Evolutionary conservation across 805 yeast genomes (phyloP), one percentile per base, ranked within the genome.

Genomic region (Schwanniomyces pseudopolymorphus): DNA sequence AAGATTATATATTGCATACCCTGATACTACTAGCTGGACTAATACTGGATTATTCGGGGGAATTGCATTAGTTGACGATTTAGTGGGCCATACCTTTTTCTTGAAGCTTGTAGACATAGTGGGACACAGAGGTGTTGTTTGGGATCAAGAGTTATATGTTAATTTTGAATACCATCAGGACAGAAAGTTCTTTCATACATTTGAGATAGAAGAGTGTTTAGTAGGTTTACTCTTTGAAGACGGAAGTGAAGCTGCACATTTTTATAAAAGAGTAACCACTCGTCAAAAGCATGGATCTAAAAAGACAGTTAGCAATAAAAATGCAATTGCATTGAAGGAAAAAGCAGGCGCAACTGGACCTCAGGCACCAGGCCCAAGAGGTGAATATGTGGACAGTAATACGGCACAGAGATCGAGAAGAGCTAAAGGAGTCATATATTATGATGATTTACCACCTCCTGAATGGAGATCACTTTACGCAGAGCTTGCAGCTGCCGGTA

Each of bases 61-160:
- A 1, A 66, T 91, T 14, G 85, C 83, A 1, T 67, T 94, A 6
- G 96, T 87, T 16, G 96, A 94, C 63, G 99, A 94, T 65, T 67
- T 88, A 10, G 96, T 94, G 1, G 98, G 98, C 2, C 92, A 92
- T 64, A 89, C 97, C 0, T 90, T 88, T 59, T 94, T 90, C 64
- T 74, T 94, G 39, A 94, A 94, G 63, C 63, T 94, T 44, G 95
- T 94, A 5, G 99, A 94, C 59, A 82, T 92, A 26, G 60, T 74
- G 33, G 96, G 95, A 5, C 79, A 82, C 50, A 73, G 86, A 36
- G 98, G 98, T 28, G 96, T 94, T 0, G 54, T 94, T 0, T 94
- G 99, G 99, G 99, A 94, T 65, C 99, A 94, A 66, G 99, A 94
- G 66, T 67, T 94, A 41, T 92, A 88, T 58, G 84, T 89, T 10